These are phyloP conservation scores for Centella asiatica DNA, from an alignment of 129 eudicot species.

Conservation along the genomic window DNA sequence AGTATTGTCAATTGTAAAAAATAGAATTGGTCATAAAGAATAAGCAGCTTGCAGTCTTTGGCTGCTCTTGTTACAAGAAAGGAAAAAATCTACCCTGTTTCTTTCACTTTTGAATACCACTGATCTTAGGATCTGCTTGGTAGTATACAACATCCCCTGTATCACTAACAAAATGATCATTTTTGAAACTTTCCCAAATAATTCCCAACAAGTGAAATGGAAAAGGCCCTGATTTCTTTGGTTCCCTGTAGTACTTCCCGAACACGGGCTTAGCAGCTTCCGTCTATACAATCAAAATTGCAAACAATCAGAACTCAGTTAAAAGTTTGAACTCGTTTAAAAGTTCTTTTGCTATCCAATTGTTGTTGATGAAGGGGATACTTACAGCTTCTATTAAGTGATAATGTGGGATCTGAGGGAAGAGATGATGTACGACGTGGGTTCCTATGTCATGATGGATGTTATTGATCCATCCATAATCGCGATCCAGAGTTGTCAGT, in stretches of 20 bases:
- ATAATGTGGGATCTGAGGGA: conserved; percentile 99
- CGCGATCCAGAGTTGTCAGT: conserved; percentile 87
- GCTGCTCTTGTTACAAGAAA: neutral
- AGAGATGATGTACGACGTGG: conserved; percentile 92
- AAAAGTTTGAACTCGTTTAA: neutral
- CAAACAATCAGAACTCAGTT: neutral
- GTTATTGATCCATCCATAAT: conserved; percentile 95
- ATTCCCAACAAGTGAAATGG: conserved; percentile 18
- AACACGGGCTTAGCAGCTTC: conserved; percentile 25
- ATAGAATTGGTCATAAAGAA: neutral
- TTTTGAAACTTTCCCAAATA: conserved; percentile 10
- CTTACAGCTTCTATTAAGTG: conserved; percentile 77
- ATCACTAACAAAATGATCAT: conserved; percentile 25
- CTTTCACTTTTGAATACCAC: neutral
- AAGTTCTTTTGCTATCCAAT: neutral
- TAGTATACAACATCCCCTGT: conserved; percentile 27
- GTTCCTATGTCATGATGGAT: conserved; percentile 98
- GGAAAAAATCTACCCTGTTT: neutral
- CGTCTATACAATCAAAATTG: conserved; percentile 7
- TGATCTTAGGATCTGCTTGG: conserved; percentile 20
- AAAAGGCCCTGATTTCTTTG: conserved; percentile 20
- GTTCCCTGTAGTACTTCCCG: conserved; percentile 26
- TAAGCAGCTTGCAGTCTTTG: neutral
- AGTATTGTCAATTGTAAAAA: too few species aligned
- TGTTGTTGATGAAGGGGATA: neutral